phyloP scores from a whole-genome alignment of 1,284 basidiomycete genomes.

The Marasmius fiardii region DNA sequence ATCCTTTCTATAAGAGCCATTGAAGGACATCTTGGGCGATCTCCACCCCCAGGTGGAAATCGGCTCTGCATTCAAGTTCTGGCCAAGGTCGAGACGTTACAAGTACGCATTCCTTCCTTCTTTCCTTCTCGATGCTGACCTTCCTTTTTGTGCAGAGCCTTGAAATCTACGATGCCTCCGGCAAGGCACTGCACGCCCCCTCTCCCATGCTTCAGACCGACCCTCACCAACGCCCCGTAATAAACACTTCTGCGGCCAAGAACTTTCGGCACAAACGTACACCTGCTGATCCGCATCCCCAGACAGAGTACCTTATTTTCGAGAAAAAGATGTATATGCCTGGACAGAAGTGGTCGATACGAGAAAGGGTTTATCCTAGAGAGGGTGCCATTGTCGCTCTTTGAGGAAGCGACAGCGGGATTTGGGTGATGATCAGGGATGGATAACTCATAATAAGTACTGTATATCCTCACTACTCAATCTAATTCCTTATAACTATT shows the following conservation, averaged over 20 bases:
- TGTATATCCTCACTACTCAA: too few species aligned
- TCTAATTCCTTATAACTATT: too few species aligned
- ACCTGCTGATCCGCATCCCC: constrained; percentile 41
- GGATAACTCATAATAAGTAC: too few species aligned
- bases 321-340: constrained; percentile 73
- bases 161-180: constrained; percentile 39
- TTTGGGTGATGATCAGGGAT: too few species aligned
- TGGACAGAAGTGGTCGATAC: constrained; percentile 54
- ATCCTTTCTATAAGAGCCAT: constrained; percentile 7
- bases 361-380: constrained; percentile 30
- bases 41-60: constrained; percentile 53
- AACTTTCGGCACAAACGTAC: constrained; percentile 26
- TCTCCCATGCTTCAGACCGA: constrained; percentile 8
- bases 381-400: not conserved
- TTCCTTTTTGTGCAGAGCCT: constrained; percentile 31
- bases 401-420: too few species aligned
- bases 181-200: constrained; percentile 33
- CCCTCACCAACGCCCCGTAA: not conserved
- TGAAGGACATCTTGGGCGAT: constrained; percentile 34
- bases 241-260: not conserved
- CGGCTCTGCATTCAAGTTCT: constrained; percentile 61
- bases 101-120: constrained; percentile 35
- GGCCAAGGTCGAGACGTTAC: constrained; percentile 65
- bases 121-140: not conserved
- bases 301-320: constrained; percentile 65